Conservation (phyloP, 2,329 filamentous ascomycete species). For the Daldinia eschscholtzii region DNA sequence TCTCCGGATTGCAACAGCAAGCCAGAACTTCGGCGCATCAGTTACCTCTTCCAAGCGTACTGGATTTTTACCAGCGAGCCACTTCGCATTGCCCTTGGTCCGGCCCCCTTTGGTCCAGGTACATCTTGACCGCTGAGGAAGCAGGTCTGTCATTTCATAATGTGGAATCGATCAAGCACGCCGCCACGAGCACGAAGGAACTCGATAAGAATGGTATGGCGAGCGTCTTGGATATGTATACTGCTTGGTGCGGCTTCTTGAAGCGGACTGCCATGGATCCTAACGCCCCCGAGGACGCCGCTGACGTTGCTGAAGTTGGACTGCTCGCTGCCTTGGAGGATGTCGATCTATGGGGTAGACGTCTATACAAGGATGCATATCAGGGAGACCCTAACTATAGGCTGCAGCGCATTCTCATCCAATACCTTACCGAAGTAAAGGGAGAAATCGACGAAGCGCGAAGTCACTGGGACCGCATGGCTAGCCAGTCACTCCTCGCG, state of each 20-base stretch:
- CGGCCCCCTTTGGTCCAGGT: conserved; percentile 89
- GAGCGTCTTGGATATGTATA: conserved; percentile 89
- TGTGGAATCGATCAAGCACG: conserved; percentile 91
- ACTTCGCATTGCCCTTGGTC: conserved; percentile 95
- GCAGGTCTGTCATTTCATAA: conserved; percentile 80
- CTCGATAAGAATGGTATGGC: conserved; percentile 89
- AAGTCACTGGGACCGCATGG: conserved; percentile 79
- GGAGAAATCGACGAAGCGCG: conserved; percentile 82
- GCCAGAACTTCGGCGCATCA: conserved; percentile 55
- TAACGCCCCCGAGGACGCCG: conserved; percentile 81
- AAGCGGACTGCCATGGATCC: conserved; percentile 85
- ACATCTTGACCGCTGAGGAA: conserved; percentile 86
- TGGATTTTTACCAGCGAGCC: conserved; percentile 82
- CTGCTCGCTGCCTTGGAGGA: conserved; percentile 88
- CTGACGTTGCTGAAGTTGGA: conserved; percentile 90
- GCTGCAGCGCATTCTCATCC: conserved; percentile 90
- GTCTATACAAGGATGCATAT: conserved; percentile 79
- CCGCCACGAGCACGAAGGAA: conserved; percentile 86
- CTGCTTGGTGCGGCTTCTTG: conserved; percentile 94
- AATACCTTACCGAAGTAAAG: conserved; percentile 88
- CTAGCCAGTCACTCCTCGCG: conserved; percentile 71
- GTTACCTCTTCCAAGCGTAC: conserved; percentile 61
- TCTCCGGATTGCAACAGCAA: conserved; percentile 66
- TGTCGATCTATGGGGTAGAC: conserved; percentile 81
- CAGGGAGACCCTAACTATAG: conserved; percentile 90